Evolutionary conservation across 495 filamentous ascomycete species (phyloP), one percentile per base, ranked within the genome.

Genomic region (Mytilinidion resinicola): DNA sequence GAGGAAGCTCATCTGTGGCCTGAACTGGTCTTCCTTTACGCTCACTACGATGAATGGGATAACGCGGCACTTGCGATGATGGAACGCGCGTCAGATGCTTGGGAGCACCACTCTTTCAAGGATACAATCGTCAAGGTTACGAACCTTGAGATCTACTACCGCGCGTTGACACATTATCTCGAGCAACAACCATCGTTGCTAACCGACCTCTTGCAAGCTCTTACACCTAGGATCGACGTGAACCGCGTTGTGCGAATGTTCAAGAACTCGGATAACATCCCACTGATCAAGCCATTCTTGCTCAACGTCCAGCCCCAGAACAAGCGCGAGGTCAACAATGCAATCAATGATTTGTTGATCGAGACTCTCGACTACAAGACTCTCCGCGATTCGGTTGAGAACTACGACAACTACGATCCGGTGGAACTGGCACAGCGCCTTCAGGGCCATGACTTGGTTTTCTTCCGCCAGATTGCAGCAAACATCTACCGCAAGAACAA

Each of bases 91-190:
- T 86, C 95, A 52, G 92, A 97, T 75, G 89, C 95, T 3, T 99
- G 95, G 95, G 95, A 99, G 73, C 95, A 99, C 76, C 93, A 97
- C 74, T 95, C 92, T 33, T 97, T 99, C 85, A 97, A 97, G 82
- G 95, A 97, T 72, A 96, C 96, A 60, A 80, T 96, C 56, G 85
- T 96, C 76, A 97, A 97, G 82, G 92, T 96, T 60, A 90, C 93
- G 65, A 99, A 99, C 75, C 73, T 97, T 68, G 95, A 99, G 74
- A 97, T 99, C 70, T 97, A 96, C 76, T 99, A 99, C 79, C 89
- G 91, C 35, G 88, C 91, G 30, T 81, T 99, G 63, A 96, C 91
- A 80, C 97, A 96, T 78, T 99, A 99, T 75, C 82, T 96, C 38
- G 88, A 96, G 74, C 89, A 97, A 71, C 95, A 97, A 71, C 95